Base-by-base conservation (phyloP, 1,284 basidiomycete genomes). In the Ustilago xerochloae region DNA sequence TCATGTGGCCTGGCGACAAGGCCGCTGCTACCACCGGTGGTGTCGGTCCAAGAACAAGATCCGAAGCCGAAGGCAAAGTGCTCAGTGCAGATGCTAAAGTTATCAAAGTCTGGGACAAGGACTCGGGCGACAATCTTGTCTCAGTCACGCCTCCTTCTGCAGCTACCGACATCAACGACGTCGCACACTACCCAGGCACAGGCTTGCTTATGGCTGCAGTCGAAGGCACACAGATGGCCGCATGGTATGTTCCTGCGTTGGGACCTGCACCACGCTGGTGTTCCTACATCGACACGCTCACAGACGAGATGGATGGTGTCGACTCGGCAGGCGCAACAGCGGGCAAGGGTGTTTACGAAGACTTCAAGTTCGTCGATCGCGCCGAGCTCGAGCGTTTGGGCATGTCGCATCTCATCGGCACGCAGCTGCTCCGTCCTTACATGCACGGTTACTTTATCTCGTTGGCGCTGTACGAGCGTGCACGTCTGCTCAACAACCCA, bases 361-460 rank as follows among this genome's bases (percentile, higher is more conserved):
- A 98, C 86, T 99, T 91, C 90, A 99, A 99, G 86, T 99, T 99
- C 82, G 89, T 99, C 72, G 93, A 96, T 85, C 88, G 92, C 64
- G 87, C 87, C 75, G 97, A 99, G 84, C 89, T 99, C 63, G 89
- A 90, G 72, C 90, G 88, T 51, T 62, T 73, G 62, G 51, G 60
- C 76, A 93, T 99, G 84, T 91, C 94, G 75, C 93, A 97, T 84
- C 92, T 99, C 77, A 87, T 97, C 79, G 97, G 97, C 54, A 97
- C 94, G 1, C 90, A 94, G 12, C 90, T 93, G 15, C 91, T 99
- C 87, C 95, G 96, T 85, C 96, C 97, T 1, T 99, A 99, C 87
- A 98, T 99, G 96, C 97, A 99, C 85, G 97, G 97, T 50, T 98
- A 95, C 89, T 99, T 99, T 87, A 86, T 99, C 76, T 92, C 94